Conservation (phyloP, 2,329 filamentous ascomycete genomes). For the Xylariaceae sp. region DNA sequence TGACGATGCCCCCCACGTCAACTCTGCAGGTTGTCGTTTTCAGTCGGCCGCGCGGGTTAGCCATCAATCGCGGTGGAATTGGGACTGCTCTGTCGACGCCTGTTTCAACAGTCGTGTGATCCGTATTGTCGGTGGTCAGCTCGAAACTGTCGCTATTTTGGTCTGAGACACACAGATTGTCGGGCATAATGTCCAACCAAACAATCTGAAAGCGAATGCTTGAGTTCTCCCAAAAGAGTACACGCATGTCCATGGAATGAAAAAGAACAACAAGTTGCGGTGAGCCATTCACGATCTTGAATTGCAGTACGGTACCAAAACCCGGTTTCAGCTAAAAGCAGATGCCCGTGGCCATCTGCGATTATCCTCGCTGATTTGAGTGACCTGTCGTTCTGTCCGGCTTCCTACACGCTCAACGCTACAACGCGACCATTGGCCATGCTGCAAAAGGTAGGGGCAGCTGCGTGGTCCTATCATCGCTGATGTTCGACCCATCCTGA, state of each 20-base stretch:
- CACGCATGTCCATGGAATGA: not conserved
- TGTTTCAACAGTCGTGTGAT: slow-evolving; percentile 14
- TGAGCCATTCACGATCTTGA: slow-evolving; percentile 4
- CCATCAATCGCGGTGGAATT: not conserved
- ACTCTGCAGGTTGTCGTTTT: too few relatives aligned
- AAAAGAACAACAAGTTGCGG: slow-evolving; percentile 16
- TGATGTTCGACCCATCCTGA: too few relatives aligned
- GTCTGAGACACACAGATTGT: slow-evolving; percentile 10
- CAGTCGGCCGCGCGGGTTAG: too few relatives aligned
- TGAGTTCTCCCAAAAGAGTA: not conserved
- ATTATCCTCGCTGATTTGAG: slow-evolving; percentile 4
- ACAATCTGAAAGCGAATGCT: slow-evolving; percentile 2
- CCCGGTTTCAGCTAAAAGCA: slow-evolving; percentile 11
- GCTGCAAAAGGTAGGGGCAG: too few relatives aligned
- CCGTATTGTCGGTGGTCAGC: slow-evolving; percentile 19
- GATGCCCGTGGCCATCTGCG: slow-evolving; percentile 4
- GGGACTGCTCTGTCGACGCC: not conserved
- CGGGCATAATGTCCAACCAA: slow-evolving; percentile 6
- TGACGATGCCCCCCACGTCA: too few relatives aligned
- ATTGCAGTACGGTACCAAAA: slow-evolving; percentile 4
- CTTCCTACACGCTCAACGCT: not conserved
- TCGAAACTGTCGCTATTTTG: slow-evolving; percentile 7
- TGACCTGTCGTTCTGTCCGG: not conserved
- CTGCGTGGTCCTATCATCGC: too few relatives aligned
- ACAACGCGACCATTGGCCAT: too few relatives aligned